These are phyloP conservation scores for Saraca asoca DNA, from an alignment of 331 rosid genomes.

Conservation along the genomic window DNA sequence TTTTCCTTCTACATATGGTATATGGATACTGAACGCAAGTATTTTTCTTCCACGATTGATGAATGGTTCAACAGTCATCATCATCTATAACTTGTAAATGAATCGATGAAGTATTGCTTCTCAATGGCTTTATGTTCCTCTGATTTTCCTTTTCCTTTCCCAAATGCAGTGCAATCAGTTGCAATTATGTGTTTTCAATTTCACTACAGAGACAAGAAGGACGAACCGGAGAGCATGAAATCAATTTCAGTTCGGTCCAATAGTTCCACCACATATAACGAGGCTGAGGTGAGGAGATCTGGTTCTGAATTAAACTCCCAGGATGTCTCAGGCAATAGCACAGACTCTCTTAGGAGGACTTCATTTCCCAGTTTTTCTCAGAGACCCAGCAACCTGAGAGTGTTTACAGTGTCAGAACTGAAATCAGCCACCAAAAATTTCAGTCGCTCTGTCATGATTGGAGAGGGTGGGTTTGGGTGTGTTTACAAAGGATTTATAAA, in stretches of 20 bases:
- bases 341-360: slow-evolving; percentile 69
- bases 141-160: slow-evolving; percentile 28
- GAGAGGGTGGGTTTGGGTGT: slow-evolving; percentile 98
- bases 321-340: slow-evolving; percentile 60
- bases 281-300: slow-evolving; percentile 58
- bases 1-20: neutral
- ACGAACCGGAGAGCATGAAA: slow-evolving; percentile 53
- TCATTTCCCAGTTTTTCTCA: slow-evolving; percentile 67
- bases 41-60: neutral
- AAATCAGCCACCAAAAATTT: slow-evolving; percentile 80
- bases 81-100: slow-evolving; percentile 31
- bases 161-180: slow-evolving; percentile 37
- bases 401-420: slow-evolving; percentile 75
- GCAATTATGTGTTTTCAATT: slow-evolving; percentile 77
- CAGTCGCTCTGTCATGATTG: slow-evolving; percentile 79
- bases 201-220: slow-evolving; percentile 58
- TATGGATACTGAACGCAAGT: slow-evolving; percentile 30
- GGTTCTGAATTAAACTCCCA: slow-evolving; percentile 71
- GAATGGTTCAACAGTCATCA: slow-evolving; percentile 21
- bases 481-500: slow-evolving; percentile 71
- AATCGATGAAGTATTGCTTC: slow-evolving; percentile 31
- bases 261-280: slow-evolving; percentile 45
- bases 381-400: slow-evolving; percentile 75
- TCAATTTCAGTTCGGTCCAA: slow-evolving; percentile 43
- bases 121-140: slow-evolving; percentile 25